Conservation (phyloP, 139 green algal genomes). For the Prasinococcaceae sp. region DNA sequence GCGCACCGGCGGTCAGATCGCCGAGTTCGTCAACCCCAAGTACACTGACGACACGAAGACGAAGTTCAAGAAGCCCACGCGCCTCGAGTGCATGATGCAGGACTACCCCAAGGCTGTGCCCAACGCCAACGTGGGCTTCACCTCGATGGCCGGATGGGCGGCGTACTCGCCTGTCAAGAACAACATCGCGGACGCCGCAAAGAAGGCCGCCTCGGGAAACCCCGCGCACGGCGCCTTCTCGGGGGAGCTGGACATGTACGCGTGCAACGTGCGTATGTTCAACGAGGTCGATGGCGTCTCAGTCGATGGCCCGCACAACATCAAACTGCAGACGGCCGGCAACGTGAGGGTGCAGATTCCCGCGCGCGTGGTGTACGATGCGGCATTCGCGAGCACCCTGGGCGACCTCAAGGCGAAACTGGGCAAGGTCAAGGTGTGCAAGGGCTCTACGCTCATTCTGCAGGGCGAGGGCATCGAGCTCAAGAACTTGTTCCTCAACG, state of each 20-base stretch:
- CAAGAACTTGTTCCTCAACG: conserved; percentile 44
- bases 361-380: background rate
- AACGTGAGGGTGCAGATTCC: background rate
- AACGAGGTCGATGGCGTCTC: conserved; percentile 17
- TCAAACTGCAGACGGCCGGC: too few relatives aligned
- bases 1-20: conserved; percentile 54
- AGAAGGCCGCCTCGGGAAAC: conserved; percentile 59
- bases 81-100: conserved; percentile 99
- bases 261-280: conserved; percentile 33
- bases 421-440: conserved; percentile 27
- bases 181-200: conserved; percentile 55
- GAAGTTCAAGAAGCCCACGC: conserved; percentile 81
- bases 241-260: conserved; percentile 66
- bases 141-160: conserved; percentile 55
- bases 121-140: conserved; percentile 76
- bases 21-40: conserved; percentile 99
- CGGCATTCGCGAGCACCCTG: conserved; percentile 1
- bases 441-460: conserved; percentile 47
- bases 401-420: conserved; percentile 30
- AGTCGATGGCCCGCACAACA: background rate
- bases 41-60: conserved; percentile 73
- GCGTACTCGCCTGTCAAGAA: conserved; percentile 97
- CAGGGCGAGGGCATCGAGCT: conserved; percentile 39
- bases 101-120: conserved; percentile 41
- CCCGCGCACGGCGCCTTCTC: conserved; percentile 79